Evolutionary conservation across 192 early-diverging fungal species (phyloP), one percentile per base, ranked within the genome.

Genomic region (Chytriomyces confervae): DNA sequence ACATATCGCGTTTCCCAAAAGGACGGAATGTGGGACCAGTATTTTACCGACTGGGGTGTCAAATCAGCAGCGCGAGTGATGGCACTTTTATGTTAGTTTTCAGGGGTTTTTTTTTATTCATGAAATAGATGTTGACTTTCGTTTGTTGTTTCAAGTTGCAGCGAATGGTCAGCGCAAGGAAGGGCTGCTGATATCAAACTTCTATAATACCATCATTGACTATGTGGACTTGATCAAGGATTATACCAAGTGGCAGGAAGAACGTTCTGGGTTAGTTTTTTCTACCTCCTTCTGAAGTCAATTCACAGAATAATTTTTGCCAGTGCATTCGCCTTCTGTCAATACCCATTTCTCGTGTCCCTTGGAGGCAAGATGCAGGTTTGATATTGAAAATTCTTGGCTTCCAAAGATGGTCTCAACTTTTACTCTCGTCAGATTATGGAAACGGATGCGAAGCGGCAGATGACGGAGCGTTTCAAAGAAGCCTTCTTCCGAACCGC

Each of bases 1-100:
- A 91, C 92, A 13, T 92, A 91, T 81, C 84, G 94, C 36, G 84
- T 98, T 8, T 84, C 91, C n/a, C 91, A 92, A 67, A 78, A 69
- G 66, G 86, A 87, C 6, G 82, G 82, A 5, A 84, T 85, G 71
- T 65, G 70, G 11, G 82, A 85, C 9, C 82, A 77, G 53, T 96
- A 98, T 80, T 91, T 93, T 80, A 87, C 89, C 13, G 96, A 98
- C 80, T 96, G 95, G 91, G 88, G 91, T 53, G 89, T 96, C 49
- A 85, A 86, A 60, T 89, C 94, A 20, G 96, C 95, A 0, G 91
- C 96, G 46, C 85, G 93, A 24, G 90, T 95, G 36, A 97, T 98
- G 96, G 92, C 93, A 10, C 84, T 98, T 10, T 83, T 97, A 45
- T 92, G 92, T 92, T 87, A 67, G 87, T 79, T 44, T 46, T 49